Evolutionary conservation across 768 basidiomycete genomes (phyloP).

Genomic region (Auricularia cornea): DNA sequence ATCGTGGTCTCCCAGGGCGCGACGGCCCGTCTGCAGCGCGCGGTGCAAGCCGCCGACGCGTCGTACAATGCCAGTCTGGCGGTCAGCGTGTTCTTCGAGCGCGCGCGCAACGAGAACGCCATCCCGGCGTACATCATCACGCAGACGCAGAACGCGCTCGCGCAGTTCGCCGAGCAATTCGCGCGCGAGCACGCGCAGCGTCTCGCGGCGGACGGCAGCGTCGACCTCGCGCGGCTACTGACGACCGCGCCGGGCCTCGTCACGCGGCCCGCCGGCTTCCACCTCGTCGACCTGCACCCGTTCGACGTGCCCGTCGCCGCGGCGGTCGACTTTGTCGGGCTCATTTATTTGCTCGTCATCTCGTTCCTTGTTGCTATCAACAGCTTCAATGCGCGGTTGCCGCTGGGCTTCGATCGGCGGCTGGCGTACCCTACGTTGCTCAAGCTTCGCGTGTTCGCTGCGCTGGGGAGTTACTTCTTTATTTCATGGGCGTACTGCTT

Average conservation of each 20-base stretch:
- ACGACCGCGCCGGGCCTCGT: slow-evolving; percentile 42
- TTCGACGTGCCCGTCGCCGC: slow-evolving; percentile 44
- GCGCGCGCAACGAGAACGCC: slow-evolving; percentile 50
- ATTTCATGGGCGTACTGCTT: background rate
- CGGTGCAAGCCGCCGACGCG: slow-evolving; percentile 21
- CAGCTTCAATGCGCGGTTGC: slow-evolving; percentile 24
- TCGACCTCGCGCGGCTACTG: slow-evolving; percentile 32
- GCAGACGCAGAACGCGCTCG: background rate
- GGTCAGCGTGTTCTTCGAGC: slow-evolving; percentile 38
- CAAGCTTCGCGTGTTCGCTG: background rate
- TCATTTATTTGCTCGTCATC: slow-evolving; percentile 24
- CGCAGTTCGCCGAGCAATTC: slow-evolving; percentile 14
- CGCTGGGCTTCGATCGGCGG: background rate
- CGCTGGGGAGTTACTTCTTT: background rate
- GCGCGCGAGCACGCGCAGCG: slow-evolving; percentile 23
- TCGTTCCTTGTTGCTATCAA: slow-evolving; percentile 12
- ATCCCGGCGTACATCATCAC: background rate
- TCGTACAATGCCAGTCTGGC: slow-evolving; percentile 42
- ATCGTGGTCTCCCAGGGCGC: slow-evolving; percentile 33
- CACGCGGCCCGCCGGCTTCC: slow-evolving; percentile 40
- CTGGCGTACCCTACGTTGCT: background rate
- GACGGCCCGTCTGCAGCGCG: slow-evolving; percentile 14
- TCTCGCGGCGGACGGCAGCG: slow-evolving; percentile 19
- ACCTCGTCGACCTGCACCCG: slow-evolving; percentile 41
- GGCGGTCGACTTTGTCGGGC: slow-evolving; percentile 24